Conservation (phyloP, 805 yeast genomes). For the Myxozyma neglecta region DNA sequence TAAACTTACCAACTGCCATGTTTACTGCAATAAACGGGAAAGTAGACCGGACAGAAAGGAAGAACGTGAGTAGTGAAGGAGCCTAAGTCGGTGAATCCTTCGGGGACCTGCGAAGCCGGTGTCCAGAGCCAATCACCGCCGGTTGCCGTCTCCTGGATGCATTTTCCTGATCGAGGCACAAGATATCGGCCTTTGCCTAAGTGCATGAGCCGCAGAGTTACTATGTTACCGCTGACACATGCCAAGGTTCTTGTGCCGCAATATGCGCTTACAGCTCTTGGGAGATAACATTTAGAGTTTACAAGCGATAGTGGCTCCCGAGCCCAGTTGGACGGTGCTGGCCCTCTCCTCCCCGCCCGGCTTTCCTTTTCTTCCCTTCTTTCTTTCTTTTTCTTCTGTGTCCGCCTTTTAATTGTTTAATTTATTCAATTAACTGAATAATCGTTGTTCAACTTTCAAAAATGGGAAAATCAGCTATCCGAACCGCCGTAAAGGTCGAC, state of each 20-base stretch:
- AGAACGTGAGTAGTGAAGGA: background rate
- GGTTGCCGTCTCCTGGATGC: constrained; percentile 1
- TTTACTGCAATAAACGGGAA: background rate
- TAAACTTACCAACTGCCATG: constrained; percentile 6
- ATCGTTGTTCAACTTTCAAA: background rate
- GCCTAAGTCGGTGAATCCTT: background rate
- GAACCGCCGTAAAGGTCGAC: constrained; percentile 46
- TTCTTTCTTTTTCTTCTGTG: background rate
- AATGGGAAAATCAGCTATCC: constrained; percentile 31
- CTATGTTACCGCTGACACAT: background rate
- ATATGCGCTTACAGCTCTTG: background rate
- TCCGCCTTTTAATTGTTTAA: background rate
- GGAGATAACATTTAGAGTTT: constrained; percentile 8
- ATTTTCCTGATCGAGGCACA: constrained; percentile 2
- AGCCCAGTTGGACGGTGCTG: background rate
- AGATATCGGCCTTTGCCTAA: background rate
- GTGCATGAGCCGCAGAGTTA: constrained; percentile 1
- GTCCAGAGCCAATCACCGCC: constrained; percentile 9
- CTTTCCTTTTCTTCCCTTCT: background rate
- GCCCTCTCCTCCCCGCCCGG: background rate
- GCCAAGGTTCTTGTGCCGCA: background rate
- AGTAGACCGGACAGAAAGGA: background rate
- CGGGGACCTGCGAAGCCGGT: background rate
- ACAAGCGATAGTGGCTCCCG: background rate
- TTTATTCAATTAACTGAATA: background rate